Base-by-base conservation (phyloP, 2,329 filamentous ascomycete species). In the Anthostomella pinea region DNA sequence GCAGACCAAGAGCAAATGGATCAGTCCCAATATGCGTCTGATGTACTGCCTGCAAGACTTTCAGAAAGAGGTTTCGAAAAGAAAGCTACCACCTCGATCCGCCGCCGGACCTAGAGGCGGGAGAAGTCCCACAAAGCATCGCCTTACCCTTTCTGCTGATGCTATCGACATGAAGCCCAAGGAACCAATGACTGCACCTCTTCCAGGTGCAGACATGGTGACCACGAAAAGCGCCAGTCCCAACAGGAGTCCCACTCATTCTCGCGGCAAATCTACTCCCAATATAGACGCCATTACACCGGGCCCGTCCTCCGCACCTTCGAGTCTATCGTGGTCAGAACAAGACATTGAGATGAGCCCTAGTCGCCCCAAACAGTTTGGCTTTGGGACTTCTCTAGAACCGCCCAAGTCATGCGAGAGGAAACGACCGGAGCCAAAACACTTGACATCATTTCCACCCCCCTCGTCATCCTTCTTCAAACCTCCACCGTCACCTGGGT, bases 21-120 rank as follows among this genome's bases (percentile, higher is more conserved):
- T 94, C 51, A 89, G 87, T 40, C 87, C 87, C 0, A 94, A 94
- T 61, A 94, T 94, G 87, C 87, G 87, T 49, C 71, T 94, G 49
- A 89, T 94, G 73, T 93, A 93, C 71, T 89, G 87, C 49, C 68
- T 94, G 30, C 86, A 90, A 59, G 86, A 91, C 54, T 91, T 90
- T 57, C 79, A 83, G 49, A 83, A 83, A 54, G 70, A 81, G 31
- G 59, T 83, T 3, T 63, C 71, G 2, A 73, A 70, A 54, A 77
- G 68, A 59, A 73, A 66, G 46, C 43, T 63, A 4, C 53, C 64
- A 2, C 60, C 66, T 11, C 64, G 61, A 18, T 67, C 73, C 44
- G 62, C 75, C 48, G 58, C 74, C 54, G 65, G 71, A 60, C 68
- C 64, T 17, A 67, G 69, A 22, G 64, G 63, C 14, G 75, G 72